These are phyloP conservation scores for Citrus cavaleriei DNA, from an alignment of 345 rosid species.

Conservation along the genomic window DNA sequence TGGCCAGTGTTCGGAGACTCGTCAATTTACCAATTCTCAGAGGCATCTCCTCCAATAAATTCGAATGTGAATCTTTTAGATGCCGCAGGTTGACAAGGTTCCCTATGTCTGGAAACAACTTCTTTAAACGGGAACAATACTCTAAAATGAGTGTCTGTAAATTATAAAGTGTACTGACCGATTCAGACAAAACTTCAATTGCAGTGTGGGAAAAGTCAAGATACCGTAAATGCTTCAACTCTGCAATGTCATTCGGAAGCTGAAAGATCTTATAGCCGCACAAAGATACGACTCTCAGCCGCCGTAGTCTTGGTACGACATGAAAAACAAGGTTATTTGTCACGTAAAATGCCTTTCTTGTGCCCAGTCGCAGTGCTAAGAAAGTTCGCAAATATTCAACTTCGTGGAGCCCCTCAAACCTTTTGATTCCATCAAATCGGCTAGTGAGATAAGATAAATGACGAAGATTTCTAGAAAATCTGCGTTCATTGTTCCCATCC, in stretches of 20 bases:
- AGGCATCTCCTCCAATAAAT: background rate
- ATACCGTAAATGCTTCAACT: background rate
- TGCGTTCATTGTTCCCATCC: background rate
- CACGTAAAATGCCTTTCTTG: no score
- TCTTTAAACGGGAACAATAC: no score
- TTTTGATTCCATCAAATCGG: background rate
- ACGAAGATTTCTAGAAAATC: background rate
- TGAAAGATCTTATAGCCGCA: background rate
- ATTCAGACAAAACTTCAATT: background rate
- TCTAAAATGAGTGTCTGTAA: background rate
- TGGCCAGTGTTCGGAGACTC: background rate
- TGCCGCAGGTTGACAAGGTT: conserved; percentile 11
- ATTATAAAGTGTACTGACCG: background rate
- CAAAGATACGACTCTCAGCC: background rate
- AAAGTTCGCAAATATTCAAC: background rate
- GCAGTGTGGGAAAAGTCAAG: background rate
- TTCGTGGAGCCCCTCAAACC: background rate
- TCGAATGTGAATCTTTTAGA: background rate
- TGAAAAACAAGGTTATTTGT: background rate
- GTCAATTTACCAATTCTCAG: background rate
- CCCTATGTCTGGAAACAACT: background rate
- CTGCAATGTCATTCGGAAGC: background rate
- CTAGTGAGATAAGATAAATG: background rate
- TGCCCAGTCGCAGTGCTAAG: background rate
- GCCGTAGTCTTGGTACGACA: background rate